Base-by-base conservation (phyloP, 208 protist genomes). In the Crithidia mellificae region DNA sequence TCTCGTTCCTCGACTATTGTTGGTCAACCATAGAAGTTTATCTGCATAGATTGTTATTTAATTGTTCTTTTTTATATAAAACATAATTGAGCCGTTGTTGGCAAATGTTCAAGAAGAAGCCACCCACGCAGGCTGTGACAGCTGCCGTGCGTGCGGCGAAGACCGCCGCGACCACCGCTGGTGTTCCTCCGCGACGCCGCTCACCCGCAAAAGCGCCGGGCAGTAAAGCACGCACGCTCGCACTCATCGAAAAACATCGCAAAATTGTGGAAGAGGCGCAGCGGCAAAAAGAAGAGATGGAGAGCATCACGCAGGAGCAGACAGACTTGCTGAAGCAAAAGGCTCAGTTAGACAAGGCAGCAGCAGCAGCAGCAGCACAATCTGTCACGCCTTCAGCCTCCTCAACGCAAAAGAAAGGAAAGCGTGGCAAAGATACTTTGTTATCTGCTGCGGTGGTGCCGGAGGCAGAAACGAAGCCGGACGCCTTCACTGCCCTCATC, bases 61-160 rank as follows among this genome's bases (percentile, higher is more conserved):
- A n/a, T 57, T 36, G 5, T 46, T 62, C 14, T 39, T n/a, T 43
- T 22, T 61, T 11, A 12, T 38, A 38, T 38, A 5, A 38, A 5
- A 11, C 34, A n/a, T n/a, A n/a, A n/a, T n/a, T n/a, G n/a, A n/a
- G n/a, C n/a, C n/a, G n/a, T n/a, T n/a, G n/a, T 38, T 38, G 11
- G 34, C 34, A 12, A 7, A 88, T 85, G 83, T 88, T 85, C 53
- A 77, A 73, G 30, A 83, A 78, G 44, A 89, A 64, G 32, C 47
- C 62, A 27, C 27, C 47, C 27, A 29, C 47, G 12, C 57, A 58
- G 32, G 77, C 62, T 24, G 38, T 56, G 1, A 32, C 61, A 6
- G 70, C 46, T 22, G 62, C 55, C 9, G 57, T 52, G 22, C 25
- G 32, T 27, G 63, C 63, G 3, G 51, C n/a, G 20, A 65, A 52